phyloP scores from a whole-genome alignment of 2,329 filamentous ascomycete genomes.

The Xylariaceae sp. region DNA sequence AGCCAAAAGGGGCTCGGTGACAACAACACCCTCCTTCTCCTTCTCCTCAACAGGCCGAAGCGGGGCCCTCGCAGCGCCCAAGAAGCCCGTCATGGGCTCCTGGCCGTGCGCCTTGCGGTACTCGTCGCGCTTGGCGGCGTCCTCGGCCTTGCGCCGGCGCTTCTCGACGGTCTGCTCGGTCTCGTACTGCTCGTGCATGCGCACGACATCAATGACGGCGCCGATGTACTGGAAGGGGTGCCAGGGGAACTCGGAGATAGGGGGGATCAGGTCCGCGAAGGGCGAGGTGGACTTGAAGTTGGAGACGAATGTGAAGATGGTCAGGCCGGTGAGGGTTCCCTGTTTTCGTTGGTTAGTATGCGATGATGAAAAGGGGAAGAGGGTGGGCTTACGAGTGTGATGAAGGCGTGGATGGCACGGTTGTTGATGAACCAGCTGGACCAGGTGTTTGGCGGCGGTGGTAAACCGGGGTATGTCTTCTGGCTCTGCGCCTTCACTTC shows the following conservation, averaged over 20 bases:
- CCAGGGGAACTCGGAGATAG: slow-evolving; percentile 60
- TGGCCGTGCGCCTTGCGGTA: slow-evolving; percentile 84
- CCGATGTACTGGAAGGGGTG: slow-evolving; percentile 64
- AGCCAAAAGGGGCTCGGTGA: not conserved
- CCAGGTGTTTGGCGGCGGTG: slow-evolving; percentile 77
- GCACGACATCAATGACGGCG: slow-evolving; percentile 65
- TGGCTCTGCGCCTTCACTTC: slow-evolving; percentile 61
- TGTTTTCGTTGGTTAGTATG: slow-evolving; percentile 25
- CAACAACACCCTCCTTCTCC: too few species aligned
- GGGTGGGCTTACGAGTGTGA: slow-evolving; percentile 64
- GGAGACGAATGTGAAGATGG: slow-evolving; percentile 65
- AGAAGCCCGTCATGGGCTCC: slow-evolving; percentile 38
- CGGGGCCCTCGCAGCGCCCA: too few species aligned
- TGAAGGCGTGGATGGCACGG: slow-evolving; percentile 68
- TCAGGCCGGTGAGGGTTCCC: slow-evolving; percentile 65
- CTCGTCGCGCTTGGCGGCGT: slow-evolving; percentile 78
- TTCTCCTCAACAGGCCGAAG: too few species aligned
- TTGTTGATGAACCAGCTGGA: slow-evolving; percentile 81
- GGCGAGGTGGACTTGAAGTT: slow-evolving; percentile 78
- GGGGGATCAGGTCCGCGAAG: slow-evolving; percentile 72
- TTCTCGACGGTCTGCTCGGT: slow-evolving; percentile 64
- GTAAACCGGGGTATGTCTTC: slow-evolving; percentile 81
- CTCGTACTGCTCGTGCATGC: slow-evolving; percentile 69
- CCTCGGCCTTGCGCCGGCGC: slow-evolving; percentile 69
- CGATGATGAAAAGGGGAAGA: not conserved